Percentiles rank a stretch among this genome's conserved stretches.
Conservation (phyloP, 257 asterid species). For the Solanum pinnatisectum region DNA sequence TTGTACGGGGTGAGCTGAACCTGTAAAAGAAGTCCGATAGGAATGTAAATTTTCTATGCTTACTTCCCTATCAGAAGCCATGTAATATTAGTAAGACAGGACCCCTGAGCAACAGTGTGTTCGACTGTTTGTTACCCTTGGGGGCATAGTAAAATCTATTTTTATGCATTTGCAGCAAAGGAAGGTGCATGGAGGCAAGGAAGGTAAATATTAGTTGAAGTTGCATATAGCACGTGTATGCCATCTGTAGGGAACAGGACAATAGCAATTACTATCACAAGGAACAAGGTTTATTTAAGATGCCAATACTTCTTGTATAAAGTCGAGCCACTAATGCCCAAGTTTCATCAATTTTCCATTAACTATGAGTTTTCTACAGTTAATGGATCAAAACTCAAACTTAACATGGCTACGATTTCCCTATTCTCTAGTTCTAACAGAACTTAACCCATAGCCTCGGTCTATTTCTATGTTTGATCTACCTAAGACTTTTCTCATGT, state of each 20-base stretch:
- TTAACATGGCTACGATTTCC: neutral
- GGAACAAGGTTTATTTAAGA: neutral
- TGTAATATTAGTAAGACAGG: neutral
- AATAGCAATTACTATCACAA: neutral
- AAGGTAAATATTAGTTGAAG: neutral
- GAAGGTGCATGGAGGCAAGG: neutral
- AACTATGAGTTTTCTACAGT: neutral
- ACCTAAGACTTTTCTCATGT: neutral
- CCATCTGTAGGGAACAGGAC: neutral
- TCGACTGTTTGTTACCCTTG: neutral
- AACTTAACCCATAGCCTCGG: neutral
- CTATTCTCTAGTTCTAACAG: neutral
- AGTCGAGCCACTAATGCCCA: neutral
- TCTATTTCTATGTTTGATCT: neutral
- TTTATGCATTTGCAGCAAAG: neutral
- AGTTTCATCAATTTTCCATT: neutral
- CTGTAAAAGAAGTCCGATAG: slow-evolving; percentile 1
- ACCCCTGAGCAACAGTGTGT: neutral
- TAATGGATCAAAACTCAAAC: neutral
- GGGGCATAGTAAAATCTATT: neutral
- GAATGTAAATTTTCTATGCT: neutral
- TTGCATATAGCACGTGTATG: neutral
- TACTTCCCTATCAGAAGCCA: neutral
- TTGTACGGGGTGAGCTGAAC: slow-evolving; percentile 42
- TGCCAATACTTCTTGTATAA: neutral